These are phyloP conservation scores for Furcasterigmium furcatum DNA, from an alignment of 2,329 filamentous ascomycete species.

Conservation along the genomic window DNA sequence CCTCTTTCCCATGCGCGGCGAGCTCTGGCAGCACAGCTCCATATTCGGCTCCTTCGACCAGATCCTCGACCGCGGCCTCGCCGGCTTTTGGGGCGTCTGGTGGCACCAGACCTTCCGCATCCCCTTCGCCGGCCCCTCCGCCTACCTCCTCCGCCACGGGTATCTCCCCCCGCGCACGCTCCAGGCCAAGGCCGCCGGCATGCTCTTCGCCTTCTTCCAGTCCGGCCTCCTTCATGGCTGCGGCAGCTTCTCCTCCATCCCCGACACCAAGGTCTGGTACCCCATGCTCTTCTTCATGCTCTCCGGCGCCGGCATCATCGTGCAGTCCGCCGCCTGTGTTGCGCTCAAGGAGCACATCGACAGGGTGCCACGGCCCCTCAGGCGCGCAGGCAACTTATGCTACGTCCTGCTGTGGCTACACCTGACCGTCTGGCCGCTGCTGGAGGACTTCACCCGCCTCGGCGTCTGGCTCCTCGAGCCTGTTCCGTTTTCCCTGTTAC, in stretches of 20 bases:
- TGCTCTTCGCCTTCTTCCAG: slow-evolving; percentile 57
- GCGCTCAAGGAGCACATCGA: slow-evolving; percentile 27
- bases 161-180: slow-evolving; percentile 31
- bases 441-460: slow-evolving; percentile 70
- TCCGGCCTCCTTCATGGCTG: slow-evolving; percentile 68
- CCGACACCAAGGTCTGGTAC: slow-evolving; percentile 43
- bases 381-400: slow-evolving; percentile 54
- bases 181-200: slow-evolving; percentile 26
- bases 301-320: slow-evolving; percentile 62
- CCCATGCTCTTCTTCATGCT: slow-evolving; percentile 69
- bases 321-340: slow-evolving; percentile 46
- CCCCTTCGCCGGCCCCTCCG: slow-evolving; percentile 61
- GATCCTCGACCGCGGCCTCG: slow-evolving; percentile 67
- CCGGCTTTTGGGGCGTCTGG: slow-evolving; percentile 79
- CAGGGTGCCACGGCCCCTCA: slow-evolving; percentile 38
- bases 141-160: slow-evolving; percentile 38
- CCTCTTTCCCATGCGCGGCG: slow-evolving; percentile 46
- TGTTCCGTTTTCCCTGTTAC: slow-evolving; percentile 69
- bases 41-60: slow-evolving; percentile 51
- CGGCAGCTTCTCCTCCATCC: slow-evolving; percentile 66
- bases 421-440: slow-evolving; percentile 60
- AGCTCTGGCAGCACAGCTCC: slow-evolving; percentile 52
- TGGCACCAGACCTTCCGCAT: slow-evolving; percentile 92
- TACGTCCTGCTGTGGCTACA: slow-evolving; percentile 68
- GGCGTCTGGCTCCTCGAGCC: slow-evolving; percentile 82